Percentiles rank a stretch among this genome's conserved stretches.
These are phyloP conservation scores for Neofusicoccum umdonicola DNA, from an alignment of 2,329 filamentous ascomycete genomes.

Conservation along the genomic window DNA sequence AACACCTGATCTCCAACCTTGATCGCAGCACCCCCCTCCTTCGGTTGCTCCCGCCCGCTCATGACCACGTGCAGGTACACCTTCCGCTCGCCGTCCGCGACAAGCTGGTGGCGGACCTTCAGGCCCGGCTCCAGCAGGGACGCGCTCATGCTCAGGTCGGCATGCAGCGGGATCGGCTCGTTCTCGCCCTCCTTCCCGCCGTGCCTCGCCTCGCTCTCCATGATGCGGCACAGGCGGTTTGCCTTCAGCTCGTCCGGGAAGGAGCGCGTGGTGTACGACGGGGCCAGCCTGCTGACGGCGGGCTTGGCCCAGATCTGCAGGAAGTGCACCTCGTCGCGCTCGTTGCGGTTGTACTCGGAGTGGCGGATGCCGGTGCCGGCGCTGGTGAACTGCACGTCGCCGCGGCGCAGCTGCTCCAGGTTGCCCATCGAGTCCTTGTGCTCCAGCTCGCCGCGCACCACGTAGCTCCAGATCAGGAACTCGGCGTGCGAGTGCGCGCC, in stretches of 20 bases:
- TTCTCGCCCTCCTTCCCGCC: conserved; percentile 67
- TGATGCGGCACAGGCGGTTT: conserved; percentile 68
- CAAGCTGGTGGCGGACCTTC: conserved; percentile 70
- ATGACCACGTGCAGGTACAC: conserved; percentile 80
- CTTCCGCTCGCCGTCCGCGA: conserved; percentile 64
- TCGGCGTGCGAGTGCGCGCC: conserved; percentile 82
- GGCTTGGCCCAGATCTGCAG: conserved; percentile 86
- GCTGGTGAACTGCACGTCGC: conserved; percentile 86
- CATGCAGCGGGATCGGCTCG: conserved; percentile 76
- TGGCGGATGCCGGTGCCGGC: conserved; percentile 80
- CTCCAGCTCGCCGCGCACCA: conserved; percentile 80
- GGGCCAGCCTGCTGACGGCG: conserved; percentile 69
- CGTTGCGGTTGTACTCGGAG: conserved; percentile 77
- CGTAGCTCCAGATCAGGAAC: conserved; percentile 87
- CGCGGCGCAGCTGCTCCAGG: conserved; percentile 67
- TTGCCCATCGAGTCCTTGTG: conserved; percentile 82
- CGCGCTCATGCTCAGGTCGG: conserved; percentile 80
- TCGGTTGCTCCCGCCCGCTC: conserved; percentile 54
- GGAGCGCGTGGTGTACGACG: conserved; percentile 71
- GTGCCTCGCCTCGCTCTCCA: conserved; percentile 65
- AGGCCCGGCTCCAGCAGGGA: conserved; percentile 66
- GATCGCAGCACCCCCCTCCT: conserved; percentile 70
- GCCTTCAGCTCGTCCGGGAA: conserved; percentile 73
- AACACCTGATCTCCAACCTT: conserved; percentile 65
- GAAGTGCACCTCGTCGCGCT: conserved; percentile 71